These are phyloP conservation scores for Thermomucor indicae-seudaticae DNA, from an alignment of 371 early-diverging fungal species.

Conservation along the genomic window DNA sequence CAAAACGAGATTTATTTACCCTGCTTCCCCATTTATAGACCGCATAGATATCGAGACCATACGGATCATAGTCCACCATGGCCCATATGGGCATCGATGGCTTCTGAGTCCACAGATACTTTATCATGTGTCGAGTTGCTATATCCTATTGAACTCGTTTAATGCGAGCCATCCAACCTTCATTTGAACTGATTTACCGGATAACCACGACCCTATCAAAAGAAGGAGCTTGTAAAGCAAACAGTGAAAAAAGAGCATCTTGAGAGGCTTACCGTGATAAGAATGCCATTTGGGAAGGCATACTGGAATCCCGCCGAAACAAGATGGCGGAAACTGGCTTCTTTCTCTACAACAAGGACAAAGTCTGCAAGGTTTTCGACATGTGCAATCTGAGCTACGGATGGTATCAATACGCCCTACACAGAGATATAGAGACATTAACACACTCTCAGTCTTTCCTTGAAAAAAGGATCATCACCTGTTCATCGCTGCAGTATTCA, in stretches of 20 bases:
- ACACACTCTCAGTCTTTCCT: background rate
- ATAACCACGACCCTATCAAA: slow-evolving; percentile 40
- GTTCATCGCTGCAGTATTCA: slow-evolving; percentile 18
- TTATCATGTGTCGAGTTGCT: slow-evolving; percentile 36
- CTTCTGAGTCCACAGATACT: slow-evolving; percentile 20
- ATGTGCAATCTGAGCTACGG: slow-evolving; percentile 21
- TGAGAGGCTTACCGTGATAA: slow-evolving; percentile 29
- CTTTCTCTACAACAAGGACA: slow-evolving; percentile 44
- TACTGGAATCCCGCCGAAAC: slow-evolving; percentile 26
- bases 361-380: slow-evolving; percentile 30
- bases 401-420: slow-evolving; percentile 36
- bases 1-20: slow-evolving; percentile 11
- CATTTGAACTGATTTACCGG: slow-evolving; percentile 10
- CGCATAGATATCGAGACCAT: slow-evolving; percentile 46
- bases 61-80: slow-evolving; percentile 42
- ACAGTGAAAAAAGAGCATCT: background rate
- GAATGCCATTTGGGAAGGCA: slow-evolving; percentile 19
- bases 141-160: slow-evolving; percentile 17
- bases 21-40: slow-evolving; percentile 46
- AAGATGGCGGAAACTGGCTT: slow-evolving; percentile 42
- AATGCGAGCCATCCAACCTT: background rate
- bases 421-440: background rate
- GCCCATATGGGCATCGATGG: slow-evolving; percentile 22
- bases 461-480: slow-evolving; percentile 12
- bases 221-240: background rate